Base-by-base conservation (phyloP, 177 flowering plant species). In the Vitis hybrid region DNA sequence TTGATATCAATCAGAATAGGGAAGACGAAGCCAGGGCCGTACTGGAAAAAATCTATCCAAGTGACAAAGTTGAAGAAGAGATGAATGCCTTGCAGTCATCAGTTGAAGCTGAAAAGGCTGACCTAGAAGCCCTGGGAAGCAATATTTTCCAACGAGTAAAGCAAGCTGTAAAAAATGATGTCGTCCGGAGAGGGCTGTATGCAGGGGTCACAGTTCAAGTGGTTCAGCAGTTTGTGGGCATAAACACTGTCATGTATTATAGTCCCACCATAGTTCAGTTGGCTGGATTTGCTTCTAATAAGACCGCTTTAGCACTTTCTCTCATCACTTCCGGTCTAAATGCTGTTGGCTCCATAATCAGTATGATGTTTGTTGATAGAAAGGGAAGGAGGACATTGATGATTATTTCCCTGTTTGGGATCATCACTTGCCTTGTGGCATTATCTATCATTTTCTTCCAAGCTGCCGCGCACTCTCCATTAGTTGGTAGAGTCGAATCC, bases 201-300 rank as follows among this genome's bases (percentile, higher is more conserved):
- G 95, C 95, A 0, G 97, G 97, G 1, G 73, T 92, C 26, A 80
- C 88, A 0, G 82, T 78, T 16, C 97, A 92, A 83, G 92, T 92
- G 14, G 88, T 86, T 48, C 95, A 92, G 69, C 97, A 90, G 61
- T 85, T 87, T 75, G 88, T 84, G 11, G 97, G 97, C 10, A 92
- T 92, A 48, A 90, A 92, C 82, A 89, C 90, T 0, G 92, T 92
- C 73, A 89, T 92, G 93, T 92, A 89, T 58, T 92, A 90, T 78
- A 85, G 92, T 62, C 94, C 94, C 10, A 85, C 85, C 39, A 91
- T 90, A 10, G 90, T 91, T 58, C 97, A 91, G 69, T 72, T 91
- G 15, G 97, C 97, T 3, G 94, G 97, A 15, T 81, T 83, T 63
- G 97, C 97, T 9, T 91, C 94, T 19, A 91, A 91, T 55, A 29